Conservation (phyloP, 2,329 filamentous ascomycete species). For the Talaromyces rugulosus region DNA sequence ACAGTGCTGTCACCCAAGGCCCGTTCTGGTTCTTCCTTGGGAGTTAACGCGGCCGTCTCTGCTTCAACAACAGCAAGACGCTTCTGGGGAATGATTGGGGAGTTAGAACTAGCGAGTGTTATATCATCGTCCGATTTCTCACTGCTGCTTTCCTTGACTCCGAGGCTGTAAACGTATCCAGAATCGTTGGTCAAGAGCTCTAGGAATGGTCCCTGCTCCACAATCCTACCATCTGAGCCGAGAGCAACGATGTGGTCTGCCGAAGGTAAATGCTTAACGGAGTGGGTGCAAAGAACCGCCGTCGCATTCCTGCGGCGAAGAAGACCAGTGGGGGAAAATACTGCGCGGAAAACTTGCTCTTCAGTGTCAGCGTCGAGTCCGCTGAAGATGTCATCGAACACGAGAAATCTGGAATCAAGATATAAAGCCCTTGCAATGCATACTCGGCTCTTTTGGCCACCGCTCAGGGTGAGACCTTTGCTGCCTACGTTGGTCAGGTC, state of each 20-base stretch:
- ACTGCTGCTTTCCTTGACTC: slow-evolving; percentile 1
- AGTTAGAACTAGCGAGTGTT: not conserved
- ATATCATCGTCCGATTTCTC: not conserved
- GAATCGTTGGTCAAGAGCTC: slow-evolving; percentile 20
- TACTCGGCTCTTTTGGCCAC: slow-evolving; percentile 51
- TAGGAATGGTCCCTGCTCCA: slow-evolving; percentile 39
- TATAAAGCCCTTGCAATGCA: slow-evolving; percentile 47
- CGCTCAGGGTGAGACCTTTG: slow-evolving; percentile 49
- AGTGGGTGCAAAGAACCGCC: slow-evolving; percentile 8
- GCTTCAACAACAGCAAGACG: not conserved
- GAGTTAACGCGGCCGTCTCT: not conserved
- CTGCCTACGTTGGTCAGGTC: slow-evolving; percentile 48
- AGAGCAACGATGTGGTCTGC: slow-evolving; percentile 42
- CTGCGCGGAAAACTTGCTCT: slow-evolving; percentile 11
- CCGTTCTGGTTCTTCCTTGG: slow-evolving; percentile 3
- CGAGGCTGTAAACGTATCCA: slow-evolving; percentile 5
- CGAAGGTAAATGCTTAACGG: not conserved
- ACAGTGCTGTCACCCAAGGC: slow-evolving; percentile 3
- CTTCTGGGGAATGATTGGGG: not conserved
- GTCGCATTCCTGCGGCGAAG: not conserved
- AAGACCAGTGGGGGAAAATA: slow-evolving; percentile 9
- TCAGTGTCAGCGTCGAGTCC: slow-evolving; percentile 13
- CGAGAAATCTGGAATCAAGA: slow-evolving; percentile 24
- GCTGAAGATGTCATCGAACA: slow-evolving; percentile 14
- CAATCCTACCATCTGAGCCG: slow-evolving; percentile 31